phyloP scores from a whole-genome alignment of 352 stramenopile species.

The Phytophthora macrochlamydospora region DNA sequence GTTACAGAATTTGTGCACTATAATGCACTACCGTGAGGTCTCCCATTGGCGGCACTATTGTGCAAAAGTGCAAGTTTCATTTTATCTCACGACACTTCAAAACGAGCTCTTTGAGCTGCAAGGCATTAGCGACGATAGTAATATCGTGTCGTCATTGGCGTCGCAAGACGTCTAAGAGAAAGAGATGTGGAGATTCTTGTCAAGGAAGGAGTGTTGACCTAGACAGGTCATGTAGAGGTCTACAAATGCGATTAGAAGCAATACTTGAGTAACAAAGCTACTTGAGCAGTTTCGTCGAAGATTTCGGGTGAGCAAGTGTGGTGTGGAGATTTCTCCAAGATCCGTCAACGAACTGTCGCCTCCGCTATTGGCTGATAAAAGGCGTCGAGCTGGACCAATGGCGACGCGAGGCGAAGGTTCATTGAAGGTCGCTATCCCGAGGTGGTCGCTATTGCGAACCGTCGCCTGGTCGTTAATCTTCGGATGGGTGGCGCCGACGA shows the following conservation, averaged over 20 bases:
- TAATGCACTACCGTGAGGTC: background rate
- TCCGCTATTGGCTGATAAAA: no score
- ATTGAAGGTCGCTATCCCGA: no score
- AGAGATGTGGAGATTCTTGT: slow-evolving; percentile 1
- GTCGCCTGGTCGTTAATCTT: no score
- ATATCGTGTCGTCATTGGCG: background rate
- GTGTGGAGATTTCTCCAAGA: no score
- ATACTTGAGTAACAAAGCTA: background rate
- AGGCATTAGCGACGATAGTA: background rate
- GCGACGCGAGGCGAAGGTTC: no score
- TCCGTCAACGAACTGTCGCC: no score
- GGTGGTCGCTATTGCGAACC: no score
- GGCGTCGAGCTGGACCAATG: no score
- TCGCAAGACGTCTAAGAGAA: background rate
- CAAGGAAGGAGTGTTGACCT: slow-evolving; percentile 2
- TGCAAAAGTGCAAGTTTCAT: background rate
- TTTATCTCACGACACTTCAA: background rate
- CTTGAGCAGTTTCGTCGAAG: slow-evolving; percentile 5
- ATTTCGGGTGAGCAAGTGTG: slow-evolving; percentile 1
- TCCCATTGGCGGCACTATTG: background rate
- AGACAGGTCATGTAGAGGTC: background rate
- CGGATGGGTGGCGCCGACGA: no score
- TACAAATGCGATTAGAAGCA: slow-evolving; percentile 4
- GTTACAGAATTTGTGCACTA: background rate
- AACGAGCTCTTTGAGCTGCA: background rate